phyloP scores from a whole-genome alignment of 768 basidiomycete genomes.

The Calocybe cyanea region DNA sequence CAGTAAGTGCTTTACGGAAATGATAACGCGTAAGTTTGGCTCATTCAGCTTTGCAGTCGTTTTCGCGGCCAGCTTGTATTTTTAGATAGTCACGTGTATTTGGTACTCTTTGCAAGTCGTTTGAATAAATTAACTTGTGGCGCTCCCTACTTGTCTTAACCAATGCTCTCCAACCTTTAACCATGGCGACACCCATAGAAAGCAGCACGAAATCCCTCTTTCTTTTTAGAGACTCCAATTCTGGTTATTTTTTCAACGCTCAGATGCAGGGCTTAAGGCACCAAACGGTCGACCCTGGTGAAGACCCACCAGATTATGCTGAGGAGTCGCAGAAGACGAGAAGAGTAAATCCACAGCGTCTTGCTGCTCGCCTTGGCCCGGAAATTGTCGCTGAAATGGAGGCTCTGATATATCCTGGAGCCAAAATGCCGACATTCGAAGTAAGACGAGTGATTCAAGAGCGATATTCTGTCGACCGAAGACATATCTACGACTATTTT shows the following conservation, averaged over 20 bases:
- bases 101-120: neutral
- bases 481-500: conserved; percentile 79
- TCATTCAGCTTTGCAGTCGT: conserved; percentile 48
- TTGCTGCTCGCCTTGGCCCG: conserved; percentile 63
- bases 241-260: conserved; percentile 1
- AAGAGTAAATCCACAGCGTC: conserved; percentile 64
- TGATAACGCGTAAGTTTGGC: conserved; percentile 1
- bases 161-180: conserved; percentile 4
- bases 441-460: conserved; percentile 68
- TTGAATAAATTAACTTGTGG: too few species aligned
- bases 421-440: conserved; percentile 75
- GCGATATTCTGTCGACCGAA: conserved; percentile 64
- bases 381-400: conserved; percentile 71
- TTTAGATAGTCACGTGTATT: conserved; percentile 36
- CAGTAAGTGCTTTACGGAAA: conserved; percentile 61
- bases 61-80: conserved; percentile 85
- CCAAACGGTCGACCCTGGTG: conserved; percentile 5
- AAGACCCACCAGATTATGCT: conserved; percentile 11
- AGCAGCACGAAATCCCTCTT: conserved; percentile 13
- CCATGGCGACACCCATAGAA: conserved; percentile 31
- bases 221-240: conserved; percentile 13
- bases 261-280: conserved; percentile 4
- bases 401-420: conserved; percentile 63
- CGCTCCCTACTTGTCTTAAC: neutral
- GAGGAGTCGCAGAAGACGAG: conserved; percentile 42